Conservation (phyloP, 2,329 filamentous ascomycete species). For the Botrytis medusae region DNA sequence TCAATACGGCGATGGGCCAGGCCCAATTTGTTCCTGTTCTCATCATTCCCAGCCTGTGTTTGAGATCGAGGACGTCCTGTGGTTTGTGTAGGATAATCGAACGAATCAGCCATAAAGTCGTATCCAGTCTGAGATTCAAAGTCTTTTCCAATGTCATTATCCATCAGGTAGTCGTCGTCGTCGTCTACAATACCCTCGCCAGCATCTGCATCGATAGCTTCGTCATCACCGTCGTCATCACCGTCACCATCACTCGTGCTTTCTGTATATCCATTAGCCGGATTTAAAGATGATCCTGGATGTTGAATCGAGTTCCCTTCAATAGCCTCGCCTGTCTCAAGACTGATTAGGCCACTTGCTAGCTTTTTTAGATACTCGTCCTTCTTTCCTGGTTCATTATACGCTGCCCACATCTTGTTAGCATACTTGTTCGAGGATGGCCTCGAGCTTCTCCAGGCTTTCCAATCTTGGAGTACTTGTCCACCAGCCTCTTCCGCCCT, state of each 20-base stretch:
- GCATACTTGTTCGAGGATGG: not conserved
- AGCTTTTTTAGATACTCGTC: not conserved
- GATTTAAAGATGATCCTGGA: not conserved
- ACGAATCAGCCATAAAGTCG: not conserved
- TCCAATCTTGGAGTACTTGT: not conserved
- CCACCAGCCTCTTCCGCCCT: not conserved
- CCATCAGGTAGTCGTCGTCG: not conserved
- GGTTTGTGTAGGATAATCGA: not conserved
- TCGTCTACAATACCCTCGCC: not conserved
- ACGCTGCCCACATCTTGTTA: not conserved
- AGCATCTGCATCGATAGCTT: not conserved
- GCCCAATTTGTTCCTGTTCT: not conserved
- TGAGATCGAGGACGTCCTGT: not conserved
- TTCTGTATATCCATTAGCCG: not conserved
- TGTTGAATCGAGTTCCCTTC: not conserved
- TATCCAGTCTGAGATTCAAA: not conserved
- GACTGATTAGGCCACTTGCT: conserved; percentile 1
- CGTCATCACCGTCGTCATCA: no score
- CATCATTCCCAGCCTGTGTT: not conserved
- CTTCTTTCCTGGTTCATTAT: not conserved
- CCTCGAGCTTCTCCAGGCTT: not conserved
- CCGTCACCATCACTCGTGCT: not conserved
- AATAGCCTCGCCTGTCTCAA: not conserved
- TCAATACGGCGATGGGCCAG: not conserved
- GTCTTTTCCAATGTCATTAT: not conserved